A percentile compares a stretch with the other conserved stretches of the same genome.
Conservation (phyloP, 257 asterid genomes). For the Fraxinus anomala region DNA sequence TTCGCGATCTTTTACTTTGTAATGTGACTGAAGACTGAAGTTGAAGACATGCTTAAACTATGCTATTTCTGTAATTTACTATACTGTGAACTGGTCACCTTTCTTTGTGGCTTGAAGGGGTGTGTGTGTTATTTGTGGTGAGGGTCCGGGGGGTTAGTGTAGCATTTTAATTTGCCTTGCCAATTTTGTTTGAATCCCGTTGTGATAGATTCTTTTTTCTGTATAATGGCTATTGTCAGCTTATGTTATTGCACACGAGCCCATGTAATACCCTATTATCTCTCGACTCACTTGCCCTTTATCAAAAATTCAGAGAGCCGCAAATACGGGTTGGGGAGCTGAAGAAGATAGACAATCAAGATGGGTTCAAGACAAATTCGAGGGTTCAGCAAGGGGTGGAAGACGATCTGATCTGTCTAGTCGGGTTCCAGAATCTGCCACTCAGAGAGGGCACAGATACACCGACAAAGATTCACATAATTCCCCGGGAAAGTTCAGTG, state of each 20-base stretch:
- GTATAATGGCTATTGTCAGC: background rate
- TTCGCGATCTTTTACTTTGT: too few species aligned
- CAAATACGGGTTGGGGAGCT: conserved; percentile 98
- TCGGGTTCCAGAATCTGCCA: conserved; percentile 32
- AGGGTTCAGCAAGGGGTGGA: conserved; percentile 42
- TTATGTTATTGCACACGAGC: background rate
- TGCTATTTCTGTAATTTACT: too few species aligned
- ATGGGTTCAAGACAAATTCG: conserved; percentile 57
- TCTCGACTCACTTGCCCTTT: conserved; percentile 11
- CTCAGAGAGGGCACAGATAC: conserved; percentile 30
- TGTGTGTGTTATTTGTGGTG: background rate
- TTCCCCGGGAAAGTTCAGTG: conserved; percentile 32
- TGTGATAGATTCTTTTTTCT: background rate
- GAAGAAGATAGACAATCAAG: conserved; percentile 63
- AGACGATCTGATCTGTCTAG: conserved; percentile 35
- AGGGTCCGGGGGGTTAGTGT: background rate
- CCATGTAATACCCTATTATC: background rate
- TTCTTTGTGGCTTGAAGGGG: background rate
- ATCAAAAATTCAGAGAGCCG: conserved; percentile 68
- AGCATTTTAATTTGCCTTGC: too few species aligned
- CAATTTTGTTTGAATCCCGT: background rate
- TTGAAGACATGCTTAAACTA: too few species aligned
- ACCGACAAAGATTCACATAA: conserved; percentile 32
- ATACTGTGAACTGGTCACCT: too few species aligned
- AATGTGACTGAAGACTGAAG: too few species aligned